These are phyloP conservation scores for Aeminium ludgeri DNA, from an alignment of 495 filamentous ascomycete species.

Conservation along the genomic window DNA sequence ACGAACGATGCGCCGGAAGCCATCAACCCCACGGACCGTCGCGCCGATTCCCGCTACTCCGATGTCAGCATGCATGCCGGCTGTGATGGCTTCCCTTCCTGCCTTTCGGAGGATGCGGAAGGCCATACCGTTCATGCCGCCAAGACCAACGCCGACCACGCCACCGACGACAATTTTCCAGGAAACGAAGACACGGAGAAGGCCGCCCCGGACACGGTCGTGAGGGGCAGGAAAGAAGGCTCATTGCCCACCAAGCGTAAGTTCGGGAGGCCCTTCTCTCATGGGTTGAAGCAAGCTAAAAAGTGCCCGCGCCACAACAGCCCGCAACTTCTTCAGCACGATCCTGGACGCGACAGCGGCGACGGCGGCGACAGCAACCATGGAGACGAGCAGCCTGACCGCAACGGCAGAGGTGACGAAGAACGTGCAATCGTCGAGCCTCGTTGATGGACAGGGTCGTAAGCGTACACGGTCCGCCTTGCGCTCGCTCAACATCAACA, in stretches of 20 bases:
- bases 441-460: neutral
- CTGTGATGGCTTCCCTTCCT: constrained; percentile 12
- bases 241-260: constrained; percentile 8
- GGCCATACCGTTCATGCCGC: constrained; percentile 6
- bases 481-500: constrained; percentile 3
- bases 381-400: neutral
- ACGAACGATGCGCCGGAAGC: too few relatives aligned
- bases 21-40: neutral
- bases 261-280: neutral
- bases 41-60: constrained; percentile 8
- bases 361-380: neutral
- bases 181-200: neutral
- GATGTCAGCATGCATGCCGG: constrained; percentile 17
- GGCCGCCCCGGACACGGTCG: constrained; percentile 1
- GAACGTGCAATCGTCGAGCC: constrained; percentile 5
- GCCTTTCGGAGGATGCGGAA: constrained; percentile 10
- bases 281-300: neutral
- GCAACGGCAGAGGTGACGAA: too few relatives aligned
- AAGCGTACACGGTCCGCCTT: constrained; percentile 10
- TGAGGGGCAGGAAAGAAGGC: constrained; percentile 14
- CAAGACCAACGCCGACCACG: too few relatives aligned
- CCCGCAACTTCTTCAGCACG: constrained; percentile 10
- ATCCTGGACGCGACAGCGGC: constrained; percentile 8
- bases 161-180: too few relatives aligned
- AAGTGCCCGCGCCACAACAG: constrained; percentile 3